Base-by-base conservation (phyloP, 805 yeast species). In the Debaryomyces maramus region DNA sequence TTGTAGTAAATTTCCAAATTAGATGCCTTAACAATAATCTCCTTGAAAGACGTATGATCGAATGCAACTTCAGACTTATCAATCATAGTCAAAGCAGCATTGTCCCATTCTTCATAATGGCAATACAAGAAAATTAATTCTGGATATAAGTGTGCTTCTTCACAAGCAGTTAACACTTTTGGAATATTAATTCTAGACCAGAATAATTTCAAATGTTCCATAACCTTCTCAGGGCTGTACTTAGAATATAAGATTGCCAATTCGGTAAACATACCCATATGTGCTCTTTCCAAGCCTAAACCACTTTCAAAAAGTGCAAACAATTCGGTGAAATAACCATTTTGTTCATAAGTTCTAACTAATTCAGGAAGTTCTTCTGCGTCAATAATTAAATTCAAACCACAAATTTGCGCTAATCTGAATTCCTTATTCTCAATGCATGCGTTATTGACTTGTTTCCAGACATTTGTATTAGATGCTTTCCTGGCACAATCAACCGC, bases 181-280 rank as follows among this genome's bases (percentile, higher is more conserved):
- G 99, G 98, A 71, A 93, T 91, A 65, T 93, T 93, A 64, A 93
- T 79, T 70, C 99, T 85, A 10, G 97, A 89, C 98, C 98, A 93
- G 80, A 93, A 93, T 57, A 93, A 73, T 64, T 90, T 90, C 78
- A 93, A 77, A 68, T 93, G 98, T 67, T 93, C 98, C 88, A 88
- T 86, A 40, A 95, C 86, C 67, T 81, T 85, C 37, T 81, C 86
- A 20, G 97, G 96, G 46, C 81, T 79, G 68, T 90, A 93, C 64
- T 90, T 91, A 50, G 95, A 78, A 71, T 91, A 93, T 52, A 93
- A 73, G 34, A 87, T 76, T 16, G 98, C 96, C 54, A 93, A 77
- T 67, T 90, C 97, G 8, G 99, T 93, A 64, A 93, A 93, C 97
- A 93, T 91, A 53, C 98, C 99, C 99, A 93, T 93, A 62, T 93